phyloP scores from a whole-genome alignment of 1,284 basidiomycete genomes.

The Puccinia triticina region DNA sequence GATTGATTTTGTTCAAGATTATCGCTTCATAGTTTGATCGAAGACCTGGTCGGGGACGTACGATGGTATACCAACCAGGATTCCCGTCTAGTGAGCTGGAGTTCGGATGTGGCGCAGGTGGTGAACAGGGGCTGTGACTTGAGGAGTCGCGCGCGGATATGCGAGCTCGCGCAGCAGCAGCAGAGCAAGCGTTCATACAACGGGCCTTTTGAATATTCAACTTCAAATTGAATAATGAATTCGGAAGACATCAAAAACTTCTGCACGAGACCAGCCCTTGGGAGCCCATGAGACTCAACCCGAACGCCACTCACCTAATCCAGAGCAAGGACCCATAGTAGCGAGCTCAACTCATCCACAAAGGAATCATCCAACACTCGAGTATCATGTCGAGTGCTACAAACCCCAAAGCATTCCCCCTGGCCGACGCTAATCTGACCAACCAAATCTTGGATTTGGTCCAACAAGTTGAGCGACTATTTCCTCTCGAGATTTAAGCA shows the following conservation, averaged over 20 bases:
- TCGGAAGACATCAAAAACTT: not conserved
- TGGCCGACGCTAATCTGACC: slow-evolving; percentile 84
- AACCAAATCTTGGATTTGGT: slow-evolving; percentile 75
- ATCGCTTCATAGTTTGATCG: not conserved
- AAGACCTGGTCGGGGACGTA: slow-evolving; percentile 5
- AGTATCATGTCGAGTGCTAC: slow-evolving; percentile 33
- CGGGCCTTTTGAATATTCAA: not conserved
- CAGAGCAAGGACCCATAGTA: slow-evolving; percentile 48
- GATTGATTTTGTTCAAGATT: slow-evolving; percentile 4
- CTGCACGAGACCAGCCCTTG: not conserved
- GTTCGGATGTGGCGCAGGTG: not conserved
- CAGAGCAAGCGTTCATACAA: not conserved
- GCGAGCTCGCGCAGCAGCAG: not conserved
- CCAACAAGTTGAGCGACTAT: slow-evolving; percentile 53
- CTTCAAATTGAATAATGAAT: slow-evolving; percentile 9
- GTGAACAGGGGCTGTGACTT: not conserved
- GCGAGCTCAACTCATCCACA: slow-evolving; percentile 29
- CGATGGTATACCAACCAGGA: slow-evolving; percentile 13
- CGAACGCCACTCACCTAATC: not conserved
- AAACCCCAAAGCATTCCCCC: slow-evolving; percentile 85
- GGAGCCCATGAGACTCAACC: slow-evolving; percentile 1
- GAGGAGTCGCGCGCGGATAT: not conserved
- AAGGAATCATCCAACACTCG: not conserved
- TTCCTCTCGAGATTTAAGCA: not conserved
- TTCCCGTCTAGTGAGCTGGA: not conserved